phyloP scores from a whole-genome alignment of 345 rosid genomes.

The Eutrema yunnanense region DNA sequence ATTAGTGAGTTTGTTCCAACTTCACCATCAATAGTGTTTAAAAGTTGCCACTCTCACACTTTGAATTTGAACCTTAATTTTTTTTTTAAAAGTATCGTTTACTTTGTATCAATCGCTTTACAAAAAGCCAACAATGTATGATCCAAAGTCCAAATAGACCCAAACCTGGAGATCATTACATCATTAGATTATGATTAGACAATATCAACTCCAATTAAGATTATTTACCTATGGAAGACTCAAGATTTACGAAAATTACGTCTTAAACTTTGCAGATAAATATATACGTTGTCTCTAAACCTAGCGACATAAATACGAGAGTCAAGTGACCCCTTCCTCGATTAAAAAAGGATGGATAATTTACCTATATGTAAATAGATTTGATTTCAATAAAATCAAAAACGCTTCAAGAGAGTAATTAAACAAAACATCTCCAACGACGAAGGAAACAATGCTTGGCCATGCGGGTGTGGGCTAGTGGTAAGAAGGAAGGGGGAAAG shows the following conservation, averaged over 20 bases:
- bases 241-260: too few species aligned
- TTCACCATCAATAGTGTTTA: constrained; percentile 6
- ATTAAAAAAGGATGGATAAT: neutral
- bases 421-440: constrained; percentile 1
- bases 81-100: neutral
- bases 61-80: constrained; percentile 21
- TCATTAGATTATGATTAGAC: constrained; percentile 8
- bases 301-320: neutral
- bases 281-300: neutral
- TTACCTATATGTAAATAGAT: neutral
- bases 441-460: neutral
- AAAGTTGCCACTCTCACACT: constrained; percentile 23
- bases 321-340: neutral
- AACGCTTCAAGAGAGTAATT: neutral
- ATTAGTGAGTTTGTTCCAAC: neutral
- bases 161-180: constrained; percentile 9
- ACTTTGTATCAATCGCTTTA: constrained; percentile 20
- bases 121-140: neutral
- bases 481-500: too few species aligned
- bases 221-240: too few species aligned
- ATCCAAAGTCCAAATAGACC: constrained; percentile 6
- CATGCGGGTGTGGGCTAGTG: too few species aligned
- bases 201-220: too few species aligned
- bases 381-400: neutral
- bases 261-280: neutral